Base-by-base conservation (phyloP, 2,329 filamentous ascomycete species). In the Stagonosporopsis vannaccii region DNA sequence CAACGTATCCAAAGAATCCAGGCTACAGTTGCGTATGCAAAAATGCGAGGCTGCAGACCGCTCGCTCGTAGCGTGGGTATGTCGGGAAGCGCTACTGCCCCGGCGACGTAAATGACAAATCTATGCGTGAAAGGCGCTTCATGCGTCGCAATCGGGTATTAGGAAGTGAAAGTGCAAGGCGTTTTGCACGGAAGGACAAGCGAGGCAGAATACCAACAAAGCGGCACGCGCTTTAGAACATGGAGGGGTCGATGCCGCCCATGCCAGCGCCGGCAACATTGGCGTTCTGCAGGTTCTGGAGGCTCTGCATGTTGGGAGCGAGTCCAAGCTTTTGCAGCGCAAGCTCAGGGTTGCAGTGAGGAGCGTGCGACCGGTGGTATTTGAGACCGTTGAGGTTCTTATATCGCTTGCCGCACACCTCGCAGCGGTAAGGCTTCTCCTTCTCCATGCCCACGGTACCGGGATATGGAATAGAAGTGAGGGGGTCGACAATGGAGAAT, bases 381-480 rank as follows among this genome's bases (percentile, higher is more conserved):
- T 99, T 99, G 60, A 99, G 85, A 6, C 95, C 95, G 77, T 99
- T 99, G 59, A 99, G 78, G 73, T 99, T 99, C 87, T 99, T 99
- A 81, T 99, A 99, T 48, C 95, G 90, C 82, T 99, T 99, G 69
- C 94, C 93, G 74, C 95, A 99, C 11, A 92, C 90, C 63, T 98
- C 93, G 77, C 95, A 99, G 72, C 93, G 93, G 76, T 98, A 98
- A 2, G 95, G 95, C 81, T 99, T 99, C 81, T 98, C 94, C 77
- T 98, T 99, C 79, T 99, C 95, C 95, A 99, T 99, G n/a, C 95
- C 95, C 32, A 97, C 82, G 1, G 95, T 98, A 28, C 95, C 95
- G 0, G 95, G 95, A 64, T 98, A 99, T 0, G 95, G 95, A 1
- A 92, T 86, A 25, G 91, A 95, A 0, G 95, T 98, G 72, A 97